These are phyloP conservation scores for Cenchrus purpureus DNA, from an alignment of 176 grass and related monocot genomes.

Conservation along the genomic window DNA sequence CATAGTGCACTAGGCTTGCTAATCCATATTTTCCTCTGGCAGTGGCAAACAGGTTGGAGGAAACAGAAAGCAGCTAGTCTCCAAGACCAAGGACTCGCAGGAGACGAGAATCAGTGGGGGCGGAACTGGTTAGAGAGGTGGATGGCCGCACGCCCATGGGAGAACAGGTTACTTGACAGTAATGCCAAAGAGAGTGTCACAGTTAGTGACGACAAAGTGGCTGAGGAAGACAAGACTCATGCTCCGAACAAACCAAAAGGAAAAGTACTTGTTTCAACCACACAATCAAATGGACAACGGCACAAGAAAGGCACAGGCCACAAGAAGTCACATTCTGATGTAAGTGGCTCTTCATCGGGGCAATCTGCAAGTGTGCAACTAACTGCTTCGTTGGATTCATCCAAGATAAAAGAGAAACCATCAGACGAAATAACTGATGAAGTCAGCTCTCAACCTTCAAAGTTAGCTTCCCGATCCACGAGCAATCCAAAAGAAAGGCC, in stretches of 20 bases:
- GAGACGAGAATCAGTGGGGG: conserved; percentile 79
- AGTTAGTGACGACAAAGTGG: conserved; percentile 31
- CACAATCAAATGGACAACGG: conserved; percentile 36
- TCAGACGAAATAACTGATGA: conserved; percentile 58
- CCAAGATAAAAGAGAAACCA: conserved; percentile 52
- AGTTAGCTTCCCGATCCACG: conserved; percentile 54
- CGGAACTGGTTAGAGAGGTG: conserved; percentile 92
- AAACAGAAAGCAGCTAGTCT: conserved; percentile 51
- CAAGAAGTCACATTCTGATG: conserved; percentile 61
- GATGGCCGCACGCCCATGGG: conserved; percentile 97
- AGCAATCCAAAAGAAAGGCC: conserved; percentile 89
- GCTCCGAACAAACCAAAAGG: conserved; percentile 52
- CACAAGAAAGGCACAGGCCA: conserved; percentile 45
- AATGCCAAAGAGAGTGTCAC: conserved; percentile 63
- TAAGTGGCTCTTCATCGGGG: conserved; percentile 65
- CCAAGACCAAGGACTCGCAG: conserved; percentile 60
- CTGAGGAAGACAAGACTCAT: conserved; percentile 40
- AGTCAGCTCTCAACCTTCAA: conserved; percentile 53
- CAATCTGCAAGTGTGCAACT: conserved; percentile 46
- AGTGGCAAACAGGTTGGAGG: conserved; percentile 90
- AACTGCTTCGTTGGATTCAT: conserved; percentile 39
- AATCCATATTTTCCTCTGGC: conserved; percentile 40
- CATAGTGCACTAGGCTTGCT: not conserved
- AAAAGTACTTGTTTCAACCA: conserved; percentile 31
- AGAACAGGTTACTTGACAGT: conserved; percentile 78